A percentile compares a stretch with the other conserved stretches of the same genome.
These are phyloP conservation scores for Yamadazyma dendronema DNA, from an alignment of 1,139 yeast genomes.

Conservation along the genomic window DNA sequence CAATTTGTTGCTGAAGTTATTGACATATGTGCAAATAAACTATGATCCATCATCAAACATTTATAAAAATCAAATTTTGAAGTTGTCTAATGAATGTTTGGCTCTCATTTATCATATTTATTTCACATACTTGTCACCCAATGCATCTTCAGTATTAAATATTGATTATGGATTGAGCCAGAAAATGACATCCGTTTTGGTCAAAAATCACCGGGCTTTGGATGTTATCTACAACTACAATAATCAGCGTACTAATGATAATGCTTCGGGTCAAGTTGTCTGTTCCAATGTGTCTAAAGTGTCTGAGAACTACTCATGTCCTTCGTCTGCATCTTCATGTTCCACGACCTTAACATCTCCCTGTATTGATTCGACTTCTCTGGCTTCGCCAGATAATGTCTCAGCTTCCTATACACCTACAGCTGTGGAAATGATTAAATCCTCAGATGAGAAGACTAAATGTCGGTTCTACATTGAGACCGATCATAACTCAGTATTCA, in stretches of 20 bases:
- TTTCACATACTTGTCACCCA: conserved; percentile 63
- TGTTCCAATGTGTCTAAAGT: neutral
- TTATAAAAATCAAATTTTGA: conserved; percentile 33
- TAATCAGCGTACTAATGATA: neutral
- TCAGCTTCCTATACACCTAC: too few species aligned
- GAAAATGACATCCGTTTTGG: conserved; percentile 46
- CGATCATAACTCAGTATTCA: conserved; percentile 6
- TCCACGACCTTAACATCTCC: neutral
- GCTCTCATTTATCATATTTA: conserved; percentile 62
- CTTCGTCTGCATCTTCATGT: neutral
- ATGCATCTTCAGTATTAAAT: conserved; percentile 72
- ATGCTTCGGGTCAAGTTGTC: neutral
- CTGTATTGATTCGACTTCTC: neutral
- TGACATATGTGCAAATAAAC: conserved; percentile 13
- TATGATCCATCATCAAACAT: conserved; percentile 3
- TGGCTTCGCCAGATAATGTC: neutral
- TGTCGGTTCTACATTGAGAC: too few species aligned
- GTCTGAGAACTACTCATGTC: neutral
- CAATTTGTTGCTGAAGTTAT: conserved; percentile 16
- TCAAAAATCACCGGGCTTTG: conserved; percentile 15
- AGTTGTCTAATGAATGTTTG: conserved; percentile 50
- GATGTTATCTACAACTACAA: conserved; percentile 3
- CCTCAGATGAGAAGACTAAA: neutral
- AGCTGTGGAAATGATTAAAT: neutral
- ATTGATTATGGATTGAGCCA: conserved; percentile 59